Base-by-base conservation (phyloP, 129 eudicot species). In the Rutidosis leptorrhynchoides region DNA sequence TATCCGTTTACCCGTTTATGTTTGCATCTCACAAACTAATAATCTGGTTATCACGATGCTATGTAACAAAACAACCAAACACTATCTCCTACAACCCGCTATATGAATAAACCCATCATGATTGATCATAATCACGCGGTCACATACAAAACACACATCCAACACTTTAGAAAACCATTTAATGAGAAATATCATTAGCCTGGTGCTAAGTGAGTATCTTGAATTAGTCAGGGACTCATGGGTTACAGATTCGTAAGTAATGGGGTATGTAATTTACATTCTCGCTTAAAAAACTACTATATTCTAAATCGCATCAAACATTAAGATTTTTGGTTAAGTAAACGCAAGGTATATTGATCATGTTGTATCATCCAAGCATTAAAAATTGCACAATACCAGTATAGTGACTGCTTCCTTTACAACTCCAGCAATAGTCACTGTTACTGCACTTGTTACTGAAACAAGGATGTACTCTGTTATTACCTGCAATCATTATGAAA, bases 341-440 rank as follows among this genome's bases (percentile, higher is more conserved):
- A 57, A 6, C 0, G 1, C 37, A 16, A 56, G 30, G 4, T 6
- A 57, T 57, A 57, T 57, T n/a, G 21, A n/a, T 61, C 19, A 64
- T 64, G 53, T 23, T 15, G 16, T 2, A 45, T 25, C 9, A 25
- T 65, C 42, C 16, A 45, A 66, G 9, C 29, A 17, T n/a, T 8
- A 51, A 46, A 46, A 21, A 67, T 35, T 21, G 28, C 14, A 21
- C 54, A 69, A 58, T 93, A 93, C 99, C 90, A 88, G 20, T 71
- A 93, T 88, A 26, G 99, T 93, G 68, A 93, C 95, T 42, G 96
- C 96, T 80, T 93, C 99, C 83, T 93, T 93, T 51, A 93, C 99
- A 35, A 93, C 87, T 71, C 99, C 99, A 17, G 95, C 99, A 49
- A 93, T 93, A 64, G 98, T 93, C 49, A 93, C 95, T 25, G 96